Conservation (phyloP, 2,329 filamentous ascomycete genomes). For the Epichloe gansuensis region DNA sequence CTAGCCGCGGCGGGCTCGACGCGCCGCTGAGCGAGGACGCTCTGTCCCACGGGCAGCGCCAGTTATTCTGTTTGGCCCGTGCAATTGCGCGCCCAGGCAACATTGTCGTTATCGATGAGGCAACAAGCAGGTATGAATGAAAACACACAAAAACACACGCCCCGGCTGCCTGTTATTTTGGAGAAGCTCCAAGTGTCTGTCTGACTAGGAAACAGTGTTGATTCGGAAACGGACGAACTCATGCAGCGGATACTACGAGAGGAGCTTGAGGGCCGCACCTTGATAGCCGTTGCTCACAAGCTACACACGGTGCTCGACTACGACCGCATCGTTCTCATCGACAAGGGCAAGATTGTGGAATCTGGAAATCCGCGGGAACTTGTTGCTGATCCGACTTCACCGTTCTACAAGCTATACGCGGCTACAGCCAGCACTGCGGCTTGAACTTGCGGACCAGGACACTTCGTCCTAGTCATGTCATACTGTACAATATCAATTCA, state of each 20-base stretch:
- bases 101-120: slow-evolving; percentile 28
- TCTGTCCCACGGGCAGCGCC: slow-evolving; percentile 31
- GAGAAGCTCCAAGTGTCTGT: background rate
- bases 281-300: slow-evolving; percentile 32
- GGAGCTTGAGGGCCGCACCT: slow-evolving; percentile 33
- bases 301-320: slow-evolving; percentile 37
- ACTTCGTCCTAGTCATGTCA: too few relatives aligned
- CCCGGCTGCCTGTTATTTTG: too few relatives aligned
- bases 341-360: slow-evolving; percentile 51
- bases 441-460: background rate
- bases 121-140: slow-evolving; percentile 16
- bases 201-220: slow-evolving; percentile 16
- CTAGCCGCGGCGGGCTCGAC: slow-evolving; percentile 26
- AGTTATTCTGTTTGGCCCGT: slow-evolving; percentile 28
- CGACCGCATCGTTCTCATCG: slow-evolving; percentile 52
- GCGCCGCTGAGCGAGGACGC: slow-evolving; percentile 17
- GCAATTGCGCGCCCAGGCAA: slow-evolving; percentile 23
- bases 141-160: background rate
- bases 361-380: slow-evolving; percentile 8
- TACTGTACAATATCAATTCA: too few relatives aligned
- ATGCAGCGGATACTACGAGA: slow-evolving; percentile 21
- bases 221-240: slow-evolving; percentile 20
- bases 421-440: background rate
- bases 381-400: slow-evolving; percentile 3
- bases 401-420: slow-evolving; percentile 9